Evolutionary conservation across 768 basidiomycete genomes (phyloP), one percentile per base, ranked within the genome.

Genomic region (Mycena polygramma): DNA sequence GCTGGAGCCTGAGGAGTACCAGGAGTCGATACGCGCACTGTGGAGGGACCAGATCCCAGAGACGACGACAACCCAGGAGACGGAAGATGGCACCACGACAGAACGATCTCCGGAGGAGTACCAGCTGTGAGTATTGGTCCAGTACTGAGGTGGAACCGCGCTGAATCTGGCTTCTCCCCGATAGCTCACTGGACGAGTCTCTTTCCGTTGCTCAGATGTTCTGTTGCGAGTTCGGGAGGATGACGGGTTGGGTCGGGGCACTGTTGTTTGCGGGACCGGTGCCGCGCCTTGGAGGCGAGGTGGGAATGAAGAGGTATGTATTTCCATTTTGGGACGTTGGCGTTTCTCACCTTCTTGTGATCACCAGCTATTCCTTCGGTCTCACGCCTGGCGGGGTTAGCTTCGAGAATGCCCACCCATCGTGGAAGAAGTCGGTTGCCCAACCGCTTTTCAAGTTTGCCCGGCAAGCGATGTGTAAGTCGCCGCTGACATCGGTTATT

Each of bases 211-310:
- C 45, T 1, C 37, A 59, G 36, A 57, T 66, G 55, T 59, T 66
- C 48, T 17, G 51, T 24, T 7, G 2, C 4, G 49, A 54, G 48
- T 59, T 66, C 17, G 10, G 17, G 5, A 24, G 17, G 46, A 66
- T 66, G 65, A 58, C 57, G 36, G 65, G 65, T 4, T 66, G 65
- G 65, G 51, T 66, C 22, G 65, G 64, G 0, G 22, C 17, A 1
- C 22, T 55, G 7, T 22, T 59, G 6, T 66, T 35, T 22, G 57
- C 35, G 20, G 65, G 65, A 13, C 65, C 65, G 7, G 45, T 66
- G 4, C 65, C 64, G 14, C 36, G 39, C 2, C 15, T 37, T 3
- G 24, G 26, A 22, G 65, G 65, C 15, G 49, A 58, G 7, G 17
- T 66, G 15, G 65, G 46, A 24, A n/a, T 58, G 9, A 58, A 66